A percentile compares a stretch with the other conserved stretches of the same genome.
Conservation (phyloP, 106 monocot species). For the Vanilla planifolia region DNA sequence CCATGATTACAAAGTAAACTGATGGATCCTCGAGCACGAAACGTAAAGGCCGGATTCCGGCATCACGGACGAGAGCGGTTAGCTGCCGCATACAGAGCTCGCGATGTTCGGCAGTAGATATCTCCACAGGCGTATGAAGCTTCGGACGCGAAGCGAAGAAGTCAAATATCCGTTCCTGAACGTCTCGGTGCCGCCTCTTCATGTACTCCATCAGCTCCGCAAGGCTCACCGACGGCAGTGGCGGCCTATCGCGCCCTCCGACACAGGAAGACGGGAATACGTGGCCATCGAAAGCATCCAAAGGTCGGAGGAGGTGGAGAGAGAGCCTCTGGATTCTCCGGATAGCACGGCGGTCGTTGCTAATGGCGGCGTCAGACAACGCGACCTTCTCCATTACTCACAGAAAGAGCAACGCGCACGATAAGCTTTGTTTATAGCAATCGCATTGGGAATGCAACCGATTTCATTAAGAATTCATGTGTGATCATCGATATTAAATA, state of each 20-base stretch:
- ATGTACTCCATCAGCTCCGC: slow-evolving; percentile 36
- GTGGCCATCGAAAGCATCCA: not conserved
- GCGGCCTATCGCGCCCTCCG: slow-evolving; percentile 2
- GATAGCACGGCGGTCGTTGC: not conserved
- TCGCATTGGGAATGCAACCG: no score
- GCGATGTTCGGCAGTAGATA: slow-evolving; percentile 70
- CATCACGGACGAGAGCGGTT: slow-evolving; percentile 67
- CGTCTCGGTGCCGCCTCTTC: slow-evolving; percentile 47
- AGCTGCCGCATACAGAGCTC: slow-evolving; percentile 89
- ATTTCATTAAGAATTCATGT: no score
- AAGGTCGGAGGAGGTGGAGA: slow-evolving; percentile 35
- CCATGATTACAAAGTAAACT: slow-evolving; percentile 57
- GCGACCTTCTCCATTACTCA: no score
- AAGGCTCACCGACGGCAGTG: slow-evolving; percentile 3
- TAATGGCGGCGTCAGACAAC: not conserved
- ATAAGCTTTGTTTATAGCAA: no score
- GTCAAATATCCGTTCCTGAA: slow-evolving; percentile 55
- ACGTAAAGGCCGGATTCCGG: slow-evolving; percentile 59
- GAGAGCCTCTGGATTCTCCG: slow-evolving; percentile 46
- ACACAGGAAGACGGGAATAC: slow-evolving; percentile 31
- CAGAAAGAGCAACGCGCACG: no score
- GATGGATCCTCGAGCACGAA: slow-evolving; percentile 56
- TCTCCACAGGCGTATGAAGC: slow-evolving; percentile 81
- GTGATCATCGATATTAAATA: no score
- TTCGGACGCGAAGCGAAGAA: slow-evolving; percentile 74